Evolutionary conservation across 441 rosid species (phyloP).

Genomic region (Euphorbia corollata): DNA sequence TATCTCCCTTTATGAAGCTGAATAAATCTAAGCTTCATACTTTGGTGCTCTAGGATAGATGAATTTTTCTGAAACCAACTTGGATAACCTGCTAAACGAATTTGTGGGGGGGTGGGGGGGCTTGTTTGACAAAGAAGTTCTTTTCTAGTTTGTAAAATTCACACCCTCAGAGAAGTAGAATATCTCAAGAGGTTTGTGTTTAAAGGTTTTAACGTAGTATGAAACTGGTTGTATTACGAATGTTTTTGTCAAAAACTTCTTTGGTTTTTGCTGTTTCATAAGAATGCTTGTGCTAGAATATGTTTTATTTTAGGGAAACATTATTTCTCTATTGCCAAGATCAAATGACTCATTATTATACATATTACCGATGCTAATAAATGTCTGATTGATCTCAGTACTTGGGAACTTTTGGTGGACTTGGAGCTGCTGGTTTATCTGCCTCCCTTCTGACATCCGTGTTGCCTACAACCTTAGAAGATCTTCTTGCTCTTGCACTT

Average conservation of each 20-base stretch:
- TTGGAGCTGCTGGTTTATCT: conserved; percentile 83
- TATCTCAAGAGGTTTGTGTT: not conserved
- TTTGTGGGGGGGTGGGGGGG: not conserved
- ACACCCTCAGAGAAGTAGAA: not conserved
- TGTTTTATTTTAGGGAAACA: not conserved
- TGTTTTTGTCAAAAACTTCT: not conserved
- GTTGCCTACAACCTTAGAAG: conserved; percentile 72
- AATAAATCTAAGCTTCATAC: not conserved
- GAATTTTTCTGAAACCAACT: not conserved
- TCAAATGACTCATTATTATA: not conserved
- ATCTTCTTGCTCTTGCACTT: conserved; percentile 84
- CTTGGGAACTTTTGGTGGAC: conserved; percentile 76
- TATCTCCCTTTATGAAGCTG: not conserved
- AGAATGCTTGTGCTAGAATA: not conserved
- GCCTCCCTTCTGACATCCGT: conserved; percentile 89
- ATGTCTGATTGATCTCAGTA: conserved; percentile 38
- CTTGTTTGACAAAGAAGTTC: not conserved
- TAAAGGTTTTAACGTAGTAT: not conserved
- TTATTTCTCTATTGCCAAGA: not conserved
- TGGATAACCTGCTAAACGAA: not conserved
- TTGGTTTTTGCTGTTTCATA: not conserved
- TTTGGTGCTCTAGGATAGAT: not conserved
- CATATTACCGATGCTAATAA: conserved; percentile 15
- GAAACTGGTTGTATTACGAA: not conserved
- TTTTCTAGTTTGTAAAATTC: not conserved